These are phyloP conservation scores for Hawksworthiomyces lignivorus DNA, from an alignment of 2,329 filamentous ascomycete species.

Conservation along the genomic window DNA sequence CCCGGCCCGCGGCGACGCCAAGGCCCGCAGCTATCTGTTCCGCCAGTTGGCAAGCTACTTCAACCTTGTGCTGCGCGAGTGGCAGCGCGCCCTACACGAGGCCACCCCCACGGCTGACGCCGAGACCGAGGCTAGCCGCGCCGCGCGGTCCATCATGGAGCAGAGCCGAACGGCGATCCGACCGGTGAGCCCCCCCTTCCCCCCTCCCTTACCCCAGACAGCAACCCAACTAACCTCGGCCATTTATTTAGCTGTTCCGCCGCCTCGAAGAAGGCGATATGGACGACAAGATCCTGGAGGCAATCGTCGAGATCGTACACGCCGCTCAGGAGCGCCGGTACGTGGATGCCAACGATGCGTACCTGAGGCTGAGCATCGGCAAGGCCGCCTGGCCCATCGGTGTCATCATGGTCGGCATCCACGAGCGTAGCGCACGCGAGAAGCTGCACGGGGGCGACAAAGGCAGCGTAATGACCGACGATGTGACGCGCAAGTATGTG, in stretches of 20 bases:
- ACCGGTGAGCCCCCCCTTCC: slow-evolving; percentile 42
- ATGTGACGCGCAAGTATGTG: slow-evolving; percentile 88
- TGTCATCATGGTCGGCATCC: slow-evolving; percentile 99
- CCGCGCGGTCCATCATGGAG: slow-evolving; percentile 76
- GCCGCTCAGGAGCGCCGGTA: slow-evolving; percentile 86
- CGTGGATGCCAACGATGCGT: slow-evolving; percentile 93
- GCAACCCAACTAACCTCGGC: no score
- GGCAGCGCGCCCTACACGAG: slow-evolving; percentile 64
- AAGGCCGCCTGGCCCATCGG: slow-evolving; percentile 98
- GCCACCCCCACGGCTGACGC: slow-evolving; percentile 28
- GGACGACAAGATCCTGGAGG: slow-evolving; percentile 69
- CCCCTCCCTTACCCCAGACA: no score
- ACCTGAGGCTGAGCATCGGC: slow-evolving; percentile 84
- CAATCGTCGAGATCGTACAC: slow-evolving; percentile 84
- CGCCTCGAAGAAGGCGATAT: slow-evolving; percentile 78
- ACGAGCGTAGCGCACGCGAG: slow-evolving; percentile 90
- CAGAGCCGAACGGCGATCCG: slow-evolving; percentile 82
- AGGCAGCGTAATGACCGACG: slow-evolving; percentile 95
- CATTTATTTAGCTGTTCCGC: slow-evolving; percentile 59
- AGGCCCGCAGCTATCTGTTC: slow-evolving; percentile 65
- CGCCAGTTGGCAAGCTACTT: slow-evolving; percentile 92
- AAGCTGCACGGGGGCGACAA: slow-evolving; percentile 84
- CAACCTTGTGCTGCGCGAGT: slow-evolving; percentile 87
- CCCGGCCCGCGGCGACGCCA: slow-evolving; percentile 45
- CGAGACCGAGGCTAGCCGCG: slow-evolving; percentile 71